phyloP scores from a whole-genome alignment of 2,329 filamentous ascomycete species.

The Fusarium bactridioides region DNA sequence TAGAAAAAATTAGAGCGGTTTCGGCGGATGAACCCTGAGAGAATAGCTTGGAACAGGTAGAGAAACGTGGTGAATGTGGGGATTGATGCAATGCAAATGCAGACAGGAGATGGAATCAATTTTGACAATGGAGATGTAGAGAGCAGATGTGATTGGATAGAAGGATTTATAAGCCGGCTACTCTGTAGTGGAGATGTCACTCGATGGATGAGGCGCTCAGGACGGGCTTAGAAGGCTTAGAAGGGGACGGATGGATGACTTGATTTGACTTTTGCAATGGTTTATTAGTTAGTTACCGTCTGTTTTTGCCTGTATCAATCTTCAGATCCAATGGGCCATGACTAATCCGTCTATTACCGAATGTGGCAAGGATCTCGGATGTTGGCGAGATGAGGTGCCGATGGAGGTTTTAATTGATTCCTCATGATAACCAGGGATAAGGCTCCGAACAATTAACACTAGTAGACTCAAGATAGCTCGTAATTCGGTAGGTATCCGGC shows the following conservation, averaged over 20 bases:
- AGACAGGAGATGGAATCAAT: slow-evolving; percentile 27
- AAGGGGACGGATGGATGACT: slow-evolving; percentile 1
- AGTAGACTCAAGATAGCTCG: background rate
- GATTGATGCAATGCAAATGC: slow-evolving; percentile 15
- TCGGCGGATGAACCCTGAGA: slow-evolving; percentile 25
- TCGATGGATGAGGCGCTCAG: background rate
- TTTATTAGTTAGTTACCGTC: background rate
- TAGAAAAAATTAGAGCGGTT: slow-evolving; percentile 19
- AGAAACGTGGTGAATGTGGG: slow-evolving; percentile 11
- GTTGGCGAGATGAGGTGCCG: background rate
- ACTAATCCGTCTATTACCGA: slow-evolving; percentile 6
- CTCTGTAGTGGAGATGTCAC: slow-evolving; percentile 9
- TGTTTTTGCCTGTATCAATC: slow-evolving; percentile 28
- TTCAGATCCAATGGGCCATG: background rate
- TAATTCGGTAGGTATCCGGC: background rate
- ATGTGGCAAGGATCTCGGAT: background rate
- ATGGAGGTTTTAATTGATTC: slow-evolving; percentile 25
- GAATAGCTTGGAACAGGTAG: background rate
- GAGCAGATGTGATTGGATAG: slow-evolving; percentile 14
- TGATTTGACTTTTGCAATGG: background rate
- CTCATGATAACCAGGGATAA: slow-evolving; percentile 26
- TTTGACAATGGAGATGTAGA: slow-evolving; percentile 9
- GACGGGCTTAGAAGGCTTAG: slow-evolving; percentile 5
- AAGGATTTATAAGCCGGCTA: slow-evolving; percentile 19
- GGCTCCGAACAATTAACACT: background rate